phyloP scores from a whole-genome alignment of 257 asterid genomes.

The Salvia hispanica region DNA sequence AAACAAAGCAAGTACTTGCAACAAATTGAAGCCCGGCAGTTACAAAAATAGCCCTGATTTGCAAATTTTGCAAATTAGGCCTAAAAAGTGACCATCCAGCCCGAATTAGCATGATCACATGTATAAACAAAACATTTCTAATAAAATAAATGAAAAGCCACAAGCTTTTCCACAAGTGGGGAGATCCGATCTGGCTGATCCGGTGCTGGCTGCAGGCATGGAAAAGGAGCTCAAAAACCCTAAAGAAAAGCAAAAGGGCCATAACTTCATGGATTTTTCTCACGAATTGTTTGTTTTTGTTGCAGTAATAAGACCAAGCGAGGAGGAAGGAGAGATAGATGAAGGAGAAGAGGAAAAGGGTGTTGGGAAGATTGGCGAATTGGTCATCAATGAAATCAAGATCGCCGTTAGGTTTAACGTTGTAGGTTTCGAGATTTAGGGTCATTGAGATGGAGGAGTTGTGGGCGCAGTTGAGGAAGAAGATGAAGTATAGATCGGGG shows the following conservation, averaged over 20 bases:
- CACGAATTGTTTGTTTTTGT: constrained; percentile 27
- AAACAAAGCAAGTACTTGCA: constrained; percentile 29
- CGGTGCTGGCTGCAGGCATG: constrained; percentile 31
- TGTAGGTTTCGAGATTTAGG: constrained; percentile 40
- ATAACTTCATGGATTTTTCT: constrained; percentile 38
- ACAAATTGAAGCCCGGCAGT: constrained; percentile 30
- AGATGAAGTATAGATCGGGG: constrained; percentile 46
- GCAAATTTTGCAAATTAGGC: constrained; percentile 28
- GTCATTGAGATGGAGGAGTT: constrained; percentile 38
- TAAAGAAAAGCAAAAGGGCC: constrained; percentile 37
- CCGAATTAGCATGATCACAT: constrained; percentile 40
- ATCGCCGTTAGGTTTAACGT: constrained; percentile 30
- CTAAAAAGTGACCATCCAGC: constrained; percentile 45
- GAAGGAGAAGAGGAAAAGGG: constrained; percentile 30
- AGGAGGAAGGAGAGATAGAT: constrained; percentile 28
- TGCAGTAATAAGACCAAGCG: constrained; percentile 28
- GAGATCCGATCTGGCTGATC: constrained; percentile 28
- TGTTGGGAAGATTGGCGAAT: constrained; percentile 33
- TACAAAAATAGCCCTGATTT: constrained; percentile 10
- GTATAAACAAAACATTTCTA: constrained; percentile 24
- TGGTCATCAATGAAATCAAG: constrained; percentile 42
- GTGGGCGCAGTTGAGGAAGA: constrained; percentile 42
- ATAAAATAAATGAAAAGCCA: constrained; percentile 36
- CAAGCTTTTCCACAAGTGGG: constrained; percentile 35
- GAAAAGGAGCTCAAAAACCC: constrained; percentile 30